A percentile compares a stretch with the other conserved stretches of the same genome.
Evolutionary conservation across 345 rosid species (phyloP).

Genomic region (Balakata baccata): DNA sequence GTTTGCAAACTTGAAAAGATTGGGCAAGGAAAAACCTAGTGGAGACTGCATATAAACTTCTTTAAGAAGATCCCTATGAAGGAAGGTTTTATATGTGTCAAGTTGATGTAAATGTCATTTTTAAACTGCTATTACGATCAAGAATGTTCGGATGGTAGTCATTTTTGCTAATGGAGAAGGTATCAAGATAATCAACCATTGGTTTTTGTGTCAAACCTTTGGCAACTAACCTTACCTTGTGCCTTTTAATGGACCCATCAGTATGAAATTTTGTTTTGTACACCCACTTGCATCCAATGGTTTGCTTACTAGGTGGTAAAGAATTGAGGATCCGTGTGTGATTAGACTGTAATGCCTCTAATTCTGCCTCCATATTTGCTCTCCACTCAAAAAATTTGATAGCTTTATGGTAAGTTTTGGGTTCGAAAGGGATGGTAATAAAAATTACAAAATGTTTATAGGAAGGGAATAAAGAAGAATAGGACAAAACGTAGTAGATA

Average conservation of each 20-base stretch:
- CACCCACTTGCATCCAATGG: not conserved
- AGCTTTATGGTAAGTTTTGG: not conserved
- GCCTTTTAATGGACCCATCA: not conserved
- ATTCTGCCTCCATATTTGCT: not conserved
- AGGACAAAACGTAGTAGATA: not conserved
- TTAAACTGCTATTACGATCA: not conserved
- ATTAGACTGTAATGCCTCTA: not conserved
- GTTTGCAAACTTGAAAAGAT: not conserved
- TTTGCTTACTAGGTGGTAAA: not conserved
- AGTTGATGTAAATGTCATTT: not conserved
- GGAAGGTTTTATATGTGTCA: not conserved
- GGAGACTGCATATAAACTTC: not conserved
- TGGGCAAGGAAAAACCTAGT: not conserved
- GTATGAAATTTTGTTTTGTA: not conserved
- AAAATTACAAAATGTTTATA: not conserved
- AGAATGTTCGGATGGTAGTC: not conserved
- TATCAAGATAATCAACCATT: not conserved
- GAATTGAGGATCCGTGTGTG: not conserved
- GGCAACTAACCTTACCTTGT: not conserved
- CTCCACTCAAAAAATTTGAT: not conserved
- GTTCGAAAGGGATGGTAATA: not conserved
- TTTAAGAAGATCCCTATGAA: not conserved
- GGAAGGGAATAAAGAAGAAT: not conserved
- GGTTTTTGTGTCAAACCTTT: not conserved
- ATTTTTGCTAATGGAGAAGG: not conserved